These are phyloP conservation scores for Umbilicaria muhlenbergii DNA, from an alignment of 495 filamentous ascomycete species.

Conservation along the genomic window DNA sequence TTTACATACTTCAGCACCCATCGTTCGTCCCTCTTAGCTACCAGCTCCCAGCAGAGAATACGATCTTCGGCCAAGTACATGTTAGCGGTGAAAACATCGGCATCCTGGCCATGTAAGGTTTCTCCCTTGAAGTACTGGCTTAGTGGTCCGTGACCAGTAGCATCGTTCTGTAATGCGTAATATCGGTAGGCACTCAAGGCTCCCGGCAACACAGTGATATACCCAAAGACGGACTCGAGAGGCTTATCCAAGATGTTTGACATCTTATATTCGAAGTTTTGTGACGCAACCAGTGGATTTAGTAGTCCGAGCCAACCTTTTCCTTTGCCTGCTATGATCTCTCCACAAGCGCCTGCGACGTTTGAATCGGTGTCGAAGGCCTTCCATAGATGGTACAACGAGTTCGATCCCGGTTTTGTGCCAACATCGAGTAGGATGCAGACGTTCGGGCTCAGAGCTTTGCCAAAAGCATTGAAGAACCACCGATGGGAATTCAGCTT, in stretches of 20 bases:
- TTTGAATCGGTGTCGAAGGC: constrained; percentile 96
- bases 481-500: constrained; percentile 98
- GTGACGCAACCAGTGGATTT: constrained; percentile 88
- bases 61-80: constrained; percentile 99
- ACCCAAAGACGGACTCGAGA: constrained; percentile 91
- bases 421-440: constrained; percentile 95
- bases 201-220: constrained; percentile 92
- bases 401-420: constrained; percentile 70
- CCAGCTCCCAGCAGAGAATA: constrained; percentile 97
- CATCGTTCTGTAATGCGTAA: constrained; percentile 92
- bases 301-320: constrained; percentile 67
- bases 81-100: constrained; percentile 97
- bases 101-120: constrained; percentile 88
- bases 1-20: constrained; percentile 99
- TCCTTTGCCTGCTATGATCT: constrained; percentile 93
- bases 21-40: constrained; percentile 83
- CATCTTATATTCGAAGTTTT: constrained; percentile 99
- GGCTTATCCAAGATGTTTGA: constrained; percentile 98
- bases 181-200: constrained; percentile 92
- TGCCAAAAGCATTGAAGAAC: constrained; percentile 98
- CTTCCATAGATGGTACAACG: constrained; percentile 98
- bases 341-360: constrained; percentile 89
- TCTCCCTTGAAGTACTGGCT: constrained; percentile 99
- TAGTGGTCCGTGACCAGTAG: constrained; percentile 84
- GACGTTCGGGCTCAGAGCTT: constrained; percentile 83